phyloP scores from a whole-genome alignment of 345 rosid genomes.

The Eutrema japonicum region DNA sequence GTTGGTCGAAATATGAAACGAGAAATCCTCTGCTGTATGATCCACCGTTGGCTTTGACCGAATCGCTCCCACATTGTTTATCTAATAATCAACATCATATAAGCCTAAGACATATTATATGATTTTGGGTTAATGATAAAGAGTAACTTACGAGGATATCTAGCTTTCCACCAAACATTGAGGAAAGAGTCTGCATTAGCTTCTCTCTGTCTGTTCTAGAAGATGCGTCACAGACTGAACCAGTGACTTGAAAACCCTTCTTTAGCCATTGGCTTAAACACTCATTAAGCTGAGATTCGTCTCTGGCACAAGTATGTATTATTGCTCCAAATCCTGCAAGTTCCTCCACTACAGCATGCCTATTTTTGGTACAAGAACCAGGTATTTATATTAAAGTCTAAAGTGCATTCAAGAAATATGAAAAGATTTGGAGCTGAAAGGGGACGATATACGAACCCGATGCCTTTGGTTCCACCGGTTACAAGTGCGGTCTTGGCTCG shows the following conservation, averaged over 20 bases:
- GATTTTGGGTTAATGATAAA: neutral
- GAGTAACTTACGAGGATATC: constrained; percentile 55
- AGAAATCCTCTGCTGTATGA: constrained; percentile 54
- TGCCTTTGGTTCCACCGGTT: constrained; percentile 72
- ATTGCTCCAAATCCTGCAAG: constrained; percentile 66
- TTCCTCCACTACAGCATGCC: constrained; percentile 72
- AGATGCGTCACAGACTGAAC: constrained; percentile 54
- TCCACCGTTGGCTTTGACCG: constrained; percentile 51
- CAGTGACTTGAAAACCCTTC: constrained; percentile 56
- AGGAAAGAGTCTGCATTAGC: constrained; percentile 52
- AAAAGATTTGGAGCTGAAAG: neutral
- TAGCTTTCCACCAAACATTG: constrained; percentile 55
- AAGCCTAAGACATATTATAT: neutral
- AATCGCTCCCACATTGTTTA: constrained; percentile 60
- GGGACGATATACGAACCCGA: constrained; percentile 46
- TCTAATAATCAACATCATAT: constrained; percentile 38
- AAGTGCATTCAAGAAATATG: neutral
- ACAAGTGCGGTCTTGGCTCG: constrained; percentile 63
- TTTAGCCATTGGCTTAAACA: constrained; percentile 54
- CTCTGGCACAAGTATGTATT: constrained; percentile 74
- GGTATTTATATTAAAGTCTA: neutral
- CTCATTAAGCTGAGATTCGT: constrained; percentile 55
- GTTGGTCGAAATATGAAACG: constrained; percentile 53
- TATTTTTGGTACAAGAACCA: constrained; percentile 16
- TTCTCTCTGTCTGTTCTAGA: constrained; percentile 44